These are phyloP conservation scores for Colletotrichum echinochloae DNA, from an alignment of 2,329 filamentous ascomycete genomes.

Conservation along the genomic window DNA sequence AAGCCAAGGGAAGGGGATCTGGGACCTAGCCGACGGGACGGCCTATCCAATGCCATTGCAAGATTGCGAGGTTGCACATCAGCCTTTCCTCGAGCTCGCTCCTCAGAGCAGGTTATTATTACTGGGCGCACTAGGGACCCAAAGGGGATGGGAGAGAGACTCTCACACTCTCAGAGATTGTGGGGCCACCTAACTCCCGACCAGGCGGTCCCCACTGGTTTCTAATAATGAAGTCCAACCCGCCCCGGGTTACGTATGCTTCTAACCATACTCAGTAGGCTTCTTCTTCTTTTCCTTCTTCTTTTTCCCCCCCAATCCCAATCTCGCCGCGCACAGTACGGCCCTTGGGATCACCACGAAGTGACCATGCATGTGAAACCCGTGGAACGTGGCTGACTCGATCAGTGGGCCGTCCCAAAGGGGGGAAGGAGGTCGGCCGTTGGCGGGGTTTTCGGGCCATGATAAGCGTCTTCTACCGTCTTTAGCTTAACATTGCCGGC, in stretches of 20 bases:
- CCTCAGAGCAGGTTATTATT: conserved; percentile 3
- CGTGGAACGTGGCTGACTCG: conserved; percentile 31
- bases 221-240: not conserved
- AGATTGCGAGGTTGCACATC: conserved; percentile 12
- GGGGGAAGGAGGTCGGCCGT: not conserved
- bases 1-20: conserved; percentile 18
- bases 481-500: not conserved
- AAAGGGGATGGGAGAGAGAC: not conserved
- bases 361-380: conserved; percentile 32
- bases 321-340: not conserved
- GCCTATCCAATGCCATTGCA: conserved; percentile 18
- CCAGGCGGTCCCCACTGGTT: not conserved
- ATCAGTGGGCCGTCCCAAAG: conserved; percentile 21
- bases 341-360: not conserved
- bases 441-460: conserved; percentile 25
- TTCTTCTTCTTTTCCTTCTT: too few relatives aligned
- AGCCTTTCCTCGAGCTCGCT: not conserved
- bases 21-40: conserved; percentile 2
- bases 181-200: conserved; percentile 12
- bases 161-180: too few relatives aligned
- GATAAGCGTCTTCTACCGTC: not conserved
- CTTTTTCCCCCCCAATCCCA: too few relatives aligned
- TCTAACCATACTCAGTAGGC: too few relatives aligned
- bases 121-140: not conserved
- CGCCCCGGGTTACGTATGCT: not conserved